These are phyloP conservation scores for Lactarius akahatsu DNA, from an alignment of 768 basidiomycete genomes.

Conservation along the genomic window DNA sequence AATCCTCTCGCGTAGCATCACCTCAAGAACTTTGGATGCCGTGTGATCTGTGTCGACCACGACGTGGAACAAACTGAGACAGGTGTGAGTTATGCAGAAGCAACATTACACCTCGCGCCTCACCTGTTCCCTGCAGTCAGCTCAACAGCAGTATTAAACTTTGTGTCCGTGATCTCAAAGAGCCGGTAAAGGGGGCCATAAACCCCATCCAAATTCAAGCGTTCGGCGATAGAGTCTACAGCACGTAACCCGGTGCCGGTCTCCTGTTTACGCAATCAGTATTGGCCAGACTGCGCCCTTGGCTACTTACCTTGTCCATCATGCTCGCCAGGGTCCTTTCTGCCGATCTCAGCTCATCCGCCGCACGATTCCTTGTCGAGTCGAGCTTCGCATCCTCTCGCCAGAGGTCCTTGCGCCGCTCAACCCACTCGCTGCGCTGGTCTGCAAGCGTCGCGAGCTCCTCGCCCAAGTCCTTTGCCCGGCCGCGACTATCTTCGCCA, in stretches of 20 bases:
- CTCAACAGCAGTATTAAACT: slow-evolving; percentile 91
- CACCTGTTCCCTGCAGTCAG: slow-evolving; percentile 95
- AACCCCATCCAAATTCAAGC: slow-evolving; percentile 75
- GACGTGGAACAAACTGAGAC: slow-evolving; percentile 87
- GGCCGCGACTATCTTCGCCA: slow-evolving; percentile 62
- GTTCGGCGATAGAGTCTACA: slow-evolving; percentile 78
- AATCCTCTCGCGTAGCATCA: slow-evolving; percentile 90
- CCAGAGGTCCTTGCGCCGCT: slow-evolving; percentile 91
- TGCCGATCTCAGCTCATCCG: slow-evolving; percentile 75
- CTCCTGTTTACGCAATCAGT: slow-evolving; percentile 55
- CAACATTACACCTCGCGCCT: slow-evolving; percentile 9
- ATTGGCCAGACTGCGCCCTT: slow-evolving; percentile 12
- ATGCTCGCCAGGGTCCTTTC: slow-evolving; percentile 80
- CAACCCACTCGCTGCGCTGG: slow-evolving; percentile 63
- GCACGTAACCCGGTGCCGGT: slow-evolving; percentile 87
- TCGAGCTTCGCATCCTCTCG: slow-evolving; percentile 89
- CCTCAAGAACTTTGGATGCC: slow-evolving; percentile 84
- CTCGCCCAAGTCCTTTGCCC: slow-evolving; percentile 58
- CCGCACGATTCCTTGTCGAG: slow-evolving; percentile 70
- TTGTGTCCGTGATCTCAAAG: slow-evolving; percentile 84
- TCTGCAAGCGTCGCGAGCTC: slow-evolving; percentile 62
- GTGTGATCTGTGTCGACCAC: slow-evolving; percentile 97
- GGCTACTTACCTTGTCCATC: slow-evolving; percentile 86
- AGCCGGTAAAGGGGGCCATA: slow-evolving; percentile 94
- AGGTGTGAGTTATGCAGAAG: background rate